phyloP scores from a whole-genome alignment of 73 alveolate genomes.

The Tetrahymena thermophila region DNA sequence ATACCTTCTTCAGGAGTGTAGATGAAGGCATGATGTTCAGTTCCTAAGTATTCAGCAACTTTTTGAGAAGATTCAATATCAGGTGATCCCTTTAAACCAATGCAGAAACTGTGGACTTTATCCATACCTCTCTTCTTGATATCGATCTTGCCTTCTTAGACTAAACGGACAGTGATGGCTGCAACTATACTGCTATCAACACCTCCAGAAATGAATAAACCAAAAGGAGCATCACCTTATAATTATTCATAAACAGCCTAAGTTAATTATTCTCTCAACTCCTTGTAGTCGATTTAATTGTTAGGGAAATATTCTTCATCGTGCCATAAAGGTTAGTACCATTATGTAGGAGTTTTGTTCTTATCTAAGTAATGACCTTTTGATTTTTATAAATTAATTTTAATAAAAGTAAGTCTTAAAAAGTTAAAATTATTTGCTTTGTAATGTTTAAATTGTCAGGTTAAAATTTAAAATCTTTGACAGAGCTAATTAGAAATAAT shows the following conservation, averaged over 20 bases:
- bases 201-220: conserved; percentile 54
- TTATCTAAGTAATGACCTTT: conserved; percentile 24
- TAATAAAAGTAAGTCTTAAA: background rate
- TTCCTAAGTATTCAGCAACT: conserved; percentile 66
- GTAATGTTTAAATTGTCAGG: background rate
- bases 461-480: background rate
- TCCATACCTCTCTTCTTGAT: conserved; percentile 31
- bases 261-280: conserved; percentile 42
- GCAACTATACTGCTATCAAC: conserved; percentile 46
- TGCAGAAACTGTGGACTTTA: conserved; percentile 59
- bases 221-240: conserved; percentile 68
- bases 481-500: background rate
- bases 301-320: conserved; percentile 30
- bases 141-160: conserved; percentile 35
- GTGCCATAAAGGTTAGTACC: conserved; percentile 40
- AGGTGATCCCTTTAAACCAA: conserved; percentile 76
- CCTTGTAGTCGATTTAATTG: conserved; percentile 14
- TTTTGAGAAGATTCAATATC: conserved; percentile 51
- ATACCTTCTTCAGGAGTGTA: conserved; percentile 76
- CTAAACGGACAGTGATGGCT: conserved; percentile 44
- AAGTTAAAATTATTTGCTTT: too few relatives aligned
- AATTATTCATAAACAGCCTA: conserved; percentile 43
- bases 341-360: background rate
- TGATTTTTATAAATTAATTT: background rate
- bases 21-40: conserved; percentile 66